Evolutionary conservation across 345 rosid genomes (phyloP), one percentile per base, ranked within the genome.

Genomic region (Litchi chinensis): DNA sequence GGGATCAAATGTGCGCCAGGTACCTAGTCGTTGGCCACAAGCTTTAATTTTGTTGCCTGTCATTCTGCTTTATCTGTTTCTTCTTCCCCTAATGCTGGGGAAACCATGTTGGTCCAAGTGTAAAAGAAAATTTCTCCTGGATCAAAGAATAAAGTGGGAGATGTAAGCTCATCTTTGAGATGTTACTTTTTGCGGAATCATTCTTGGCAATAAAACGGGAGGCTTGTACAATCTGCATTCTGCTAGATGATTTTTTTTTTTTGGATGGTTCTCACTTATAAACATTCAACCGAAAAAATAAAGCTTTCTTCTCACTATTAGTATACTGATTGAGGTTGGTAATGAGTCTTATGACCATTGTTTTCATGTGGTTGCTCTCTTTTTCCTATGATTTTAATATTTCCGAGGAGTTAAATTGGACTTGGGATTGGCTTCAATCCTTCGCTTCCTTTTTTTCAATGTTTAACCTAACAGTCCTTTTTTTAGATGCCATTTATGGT

Each of bases 101-200:
- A 52, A 16, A 19, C 18, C 0, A 32, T 63, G 60, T 63, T 32
- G 60, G 60, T 28, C 10, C 48, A 19, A 48, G 65, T 22, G 67
- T 76, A 37, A 8, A 70, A 39, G 73, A 68, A 69, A 18, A 28
- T 70, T 26, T 57, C 64, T 16, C 69, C 68, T 41, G 40, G 59
- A 73, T 44, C 24, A 74, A 44, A 66, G 64, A 79, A 74, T 68
- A 79, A 79, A 74, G 59, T 44, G 70, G 78, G 78, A 56, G 78
- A 74, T 68, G 41, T 21, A 74, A 60, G 50, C 65, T 56, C 59
- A 65, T 57, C 8, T 48, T 74, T 46, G 77, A 70, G 65, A 46
- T 40, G n/a, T 39, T 72, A n/a, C 64, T 39, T 22, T 62, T 21
- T 16, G 37, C 7, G 2, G 68, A 79, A 73, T 11, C 66, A 21